Conservation (phyloP, 176 grass and related monocot species). For the Raddia distichophylla region DNA sequence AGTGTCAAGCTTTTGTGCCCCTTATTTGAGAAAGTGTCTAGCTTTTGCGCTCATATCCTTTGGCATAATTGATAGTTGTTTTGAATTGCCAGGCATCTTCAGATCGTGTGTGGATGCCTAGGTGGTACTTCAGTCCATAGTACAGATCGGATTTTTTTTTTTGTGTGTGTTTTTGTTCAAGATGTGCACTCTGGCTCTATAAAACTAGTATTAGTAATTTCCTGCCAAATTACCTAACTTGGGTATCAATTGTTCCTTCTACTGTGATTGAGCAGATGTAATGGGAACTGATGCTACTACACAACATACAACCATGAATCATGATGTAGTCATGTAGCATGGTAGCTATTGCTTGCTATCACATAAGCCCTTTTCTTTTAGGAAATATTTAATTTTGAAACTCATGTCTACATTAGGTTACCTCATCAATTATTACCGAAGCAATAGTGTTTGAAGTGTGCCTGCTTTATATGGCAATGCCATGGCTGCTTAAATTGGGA, state of each 20-base stretch:
- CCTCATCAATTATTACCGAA: not conserved
- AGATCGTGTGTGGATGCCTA: not conserved
- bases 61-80: not conserved
- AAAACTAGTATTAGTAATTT: not conserved
- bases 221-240: not conserved
- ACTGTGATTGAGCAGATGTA: not conserved
- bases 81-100: not conserved
- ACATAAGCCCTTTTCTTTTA: not conserved
- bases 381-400: not conserved
- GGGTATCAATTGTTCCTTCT: not conserved
- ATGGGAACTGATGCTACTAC: not conserved
- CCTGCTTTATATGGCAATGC: conserved; percentile 1
- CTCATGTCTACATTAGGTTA: not conserved
- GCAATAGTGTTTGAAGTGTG: not conserved
- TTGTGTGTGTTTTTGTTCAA: not conserved
- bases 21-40: not conserved
- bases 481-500: not conserved
- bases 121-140: not conserved
- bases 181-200: not conserved
- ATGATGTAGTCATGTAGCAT: not conserved
- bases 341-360: not conserved
- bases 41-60: conserved; percentile 9
- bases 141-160: not conserved
- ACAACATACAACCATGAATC: not conserved
- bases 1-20: not conserved